phyloP scores from a whole-genome alignment of 495 filamentous ascomycete genomes.

The Annulohypoxylon moriforme region DNA sequence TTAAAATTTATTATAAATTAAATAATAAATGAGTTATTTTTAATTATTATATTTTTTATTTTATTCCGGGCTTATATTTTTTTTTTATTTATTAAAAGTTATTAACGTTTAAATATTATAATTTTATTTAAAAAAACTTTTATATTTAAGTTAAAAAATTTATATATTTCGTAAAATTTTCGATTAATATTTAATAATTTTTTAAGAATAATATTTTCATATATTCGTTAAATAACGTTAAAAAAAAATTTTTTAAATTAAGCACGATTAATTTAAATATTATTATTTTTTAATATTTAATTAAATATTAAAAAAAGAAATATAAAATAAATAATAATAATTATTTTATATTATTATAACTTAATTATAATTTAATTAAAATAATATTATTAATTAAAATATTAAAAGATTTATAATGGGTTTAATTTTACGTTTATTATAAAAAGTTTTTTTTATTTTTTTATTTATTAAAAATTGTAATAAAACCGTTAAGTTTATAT shows the following conservation, averaged over 20 bases:
- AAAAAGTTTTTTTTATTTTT: neutral
- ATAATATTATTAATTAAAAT: neutral
- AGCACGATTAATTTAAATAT: neutral
- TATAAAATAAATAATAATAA: neutral
- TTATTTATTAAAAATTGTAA: neutral
- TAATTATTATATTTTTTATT: neutral
- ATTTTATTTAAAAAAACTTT: neutral
- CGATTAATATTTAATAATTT: neutral
- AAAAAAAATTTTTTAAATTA: slow-evolving; percentile 2
- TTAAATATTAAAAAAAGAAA: slow-evolving; percentile 9
- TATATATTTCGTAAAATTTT: neutral
- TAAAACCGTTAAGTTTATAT: neutral
- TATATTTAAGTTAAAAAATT: neutral
- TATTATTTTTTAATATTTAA: slow-evolving; percentile 4
- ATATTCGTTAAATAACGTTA: neutral
- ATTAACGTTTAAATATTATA: neutral
- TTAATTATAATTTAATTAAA: neutral
- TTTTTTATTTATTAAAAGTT: neutral
- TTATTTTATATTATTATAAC: neutral
- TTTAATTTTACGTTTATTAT: neutral
- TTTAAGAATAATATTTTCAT: neutral
- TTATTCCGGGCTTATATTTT: neutral
- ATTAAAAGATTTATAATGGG: neutral
- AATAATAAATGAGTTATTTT: neutral
- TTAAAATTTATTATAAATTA: slow-evolving; percentile 6